Evolutionary conservation across 2,329 filamentous ascomycete species (phyloP).

Genomic region (Proliferodiscus dingleyae): DNA sequence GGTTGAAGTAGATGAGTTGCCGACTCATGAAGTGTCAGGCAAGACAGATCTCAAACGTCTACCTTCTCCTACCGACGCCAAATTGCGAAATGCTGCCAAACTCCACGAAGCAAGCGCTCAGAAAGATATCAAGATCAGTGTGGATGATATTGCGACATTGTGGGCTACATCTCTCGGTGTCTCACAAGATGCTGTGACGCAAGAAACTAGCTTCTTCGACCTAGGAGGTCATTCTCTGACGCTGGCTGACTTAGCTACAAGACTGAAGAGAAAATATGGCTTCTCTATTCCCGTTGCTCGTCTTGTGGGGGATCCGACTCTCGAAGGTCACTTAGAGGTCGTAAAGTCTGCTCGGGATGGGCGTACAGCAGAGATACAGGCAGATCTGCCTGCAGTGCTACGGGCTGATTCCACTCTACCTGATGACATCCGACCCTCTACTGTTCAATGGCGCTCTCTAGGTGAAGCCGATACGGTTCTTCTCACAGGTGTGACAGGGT

Average conservation of each 20-base stretch:
- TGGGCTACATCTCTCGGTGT: conserved; percentile 69
- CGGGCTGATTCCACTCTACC: conserved; percentile 63
- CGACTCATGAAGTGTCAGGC: conserved; percentile 73
- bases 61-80: conserved; percentile 56
- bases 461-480: conserved; percentile 56
- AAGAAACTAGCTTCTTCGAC: conserved; percentile 75
- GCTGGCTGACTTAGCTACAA: conserved; percentile 71
- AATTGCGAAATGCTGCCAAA: conserved; percentile 32
- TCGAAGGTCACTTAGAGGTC: conserved; percentile 67
- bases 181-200: conserved; percentile 55
- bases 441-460: conserved; percentile 35
- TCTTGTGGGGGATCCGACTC: conserved; percentile 65
- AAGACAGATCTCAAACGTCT: conserved; percentile 71
- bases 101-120: conserved; percentile 39
- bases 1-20: conserved; percentile 66
- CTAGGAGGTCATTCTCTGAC: conserved; percentile 73
- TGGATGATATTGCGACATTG: conserved; percentile 62
- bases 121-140: conserved; percentile 58
- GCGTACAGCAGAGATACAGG: conserved; percentile 68
- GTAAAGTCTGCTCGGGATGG: conserved; percentile 68
- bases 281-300: conserved; percentile 68
- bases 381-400: conserved; percentile 66
- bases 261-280: conserved; percentile 63
- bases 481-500: conserved; percentile 83
- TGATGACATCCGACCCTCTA: conserved; percentile 58